A percentile compares a stretch with the other conserved stretches of the same genome.
These are phyloP conservation scores for Pleurostoma richardsiae DNA, from an alignment of 2,329 filamentous ascomycete species.

Conservation along the genomic window DNA sequence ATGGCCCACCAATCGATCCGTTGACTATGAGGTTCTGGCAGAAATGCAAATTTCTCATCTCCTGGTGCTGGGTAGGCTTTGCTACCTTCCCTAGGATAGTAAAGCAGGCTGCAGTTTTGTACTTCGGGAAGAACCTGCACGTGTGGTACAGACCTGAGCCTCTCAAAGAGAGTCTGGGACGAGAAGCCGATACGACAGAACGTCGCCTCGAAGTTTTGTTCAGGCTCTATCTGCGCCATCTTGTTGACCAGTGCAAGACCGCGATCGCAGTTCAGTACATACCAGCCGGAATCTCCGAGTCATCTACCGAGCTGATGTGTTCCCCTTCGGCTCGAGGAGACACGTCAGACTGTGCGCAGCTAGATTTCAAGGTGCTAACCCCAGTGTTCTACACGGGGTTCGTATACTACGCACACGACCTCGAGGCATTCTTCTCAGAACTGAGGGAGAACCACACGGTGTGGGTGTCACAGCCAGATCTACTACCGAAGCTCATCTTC, in stretches of 20 bases:
- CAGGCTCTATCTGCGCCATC: slow-evolving; percentile 37
- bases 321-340: slow-evolving; percentile 19
- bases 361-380: slow-evolving; percentile 56
- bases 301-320: slow-evolving; percentile 28
- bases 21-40: slow-evolving; percentile 31
- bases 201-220: slow-evolving; percentile 39
- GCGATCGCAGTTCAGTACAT: slow-evolving; percentile 48
- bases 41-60: slow-evolving; percentile 40
- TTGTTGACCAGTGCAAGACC: slow-evolving; percentile 40
- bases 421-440: slow-evolving; percentile 58
- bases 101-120: slow-evolving; percentile 53
- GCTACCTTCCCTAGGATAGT: slow-evolving; percentile 62
- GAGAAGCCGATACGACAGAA: slow-evolving; percentile 47
- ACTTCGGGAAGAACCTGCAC: slow-evolving; percentile 50
- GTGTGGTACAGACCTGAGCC: slow-evolving; percentile 65
- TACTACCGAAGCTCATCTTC: slow-evolving; percentile 40
- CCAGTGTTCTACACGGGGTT: slow-evolving; percentile 65
- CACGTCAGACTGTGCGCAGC: slow-evolving; percentile 17
- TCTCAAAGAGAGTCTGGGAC: slow-evolving; percentile 46
- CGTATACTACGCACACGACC: slow-evolving; percentile 55
- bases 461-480: slow-evolving; percentile 47
- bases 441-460: slow-evolving; percentile 54
- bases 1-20: slow-evolving; percentile 45
- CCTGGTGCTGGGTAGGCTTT: slow-evolving; percentile 66
- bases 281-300: slow-evolving; percentile 39